Evolutionary conservation across 192 early-diverging fungal species (phyloP).

Genomic region (Nowakowskiella sp.): DNA sequence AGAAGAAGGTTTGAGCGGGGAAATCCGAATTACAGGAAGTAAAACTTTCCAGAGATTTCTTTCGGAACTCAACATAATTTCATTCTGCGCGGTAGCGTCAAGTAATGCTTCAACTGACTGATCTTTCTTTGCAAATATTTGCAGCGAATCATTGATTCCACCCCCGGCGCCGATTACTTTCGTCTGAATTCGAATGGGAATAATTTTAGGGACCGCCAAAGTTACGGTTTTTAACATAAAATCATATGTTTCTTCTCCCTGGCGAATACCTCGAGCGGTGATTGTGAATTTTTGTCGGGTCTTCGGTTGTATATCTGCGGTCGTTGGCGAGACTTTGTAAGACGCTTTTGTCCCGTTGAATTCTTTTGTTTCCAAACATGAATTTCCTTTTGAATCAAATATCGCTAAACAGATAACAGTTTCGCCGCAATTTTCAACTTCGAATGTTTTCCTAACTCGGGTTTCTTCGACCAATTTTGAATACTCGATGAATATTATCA

Average conservation of each 20-base stretch:
- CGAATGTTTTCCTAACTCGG: slow-evolving; percentile 39
- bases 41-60: slow-evolving; percentile 43
- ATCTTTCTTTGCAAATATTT: slow-evolving; percentile 36
- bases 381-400: slow-evolving; percentile 15
- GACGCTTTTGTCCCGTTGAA: slow-evolving; percentile 16
- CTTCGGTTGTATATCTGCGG: slow-evolving; percentile 29
- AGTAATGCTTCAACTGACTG: slow-evolving; percentile 34
- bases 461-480: slow-evolving; percentile 29
- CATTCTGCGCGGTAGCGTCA: slow-evolving; percentile 22
- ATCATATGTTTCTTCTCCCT: slow-evolving; percentile 29
- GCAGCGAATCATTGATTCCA: slow-evolving; percentile 26
- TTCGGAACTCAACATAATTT: slow-evolving; percentile 27
- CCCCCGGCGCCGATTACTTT: slow-evolving; percentile 25
- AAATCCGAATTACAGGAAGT: slow-evolving; percentile 33
- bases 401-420: slow-evolving; percentile 38
- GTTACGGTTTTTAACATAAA: slow-evolving; percentile 37
- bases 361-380: not conserved
- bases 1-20: slow-evolving; percentile 26
- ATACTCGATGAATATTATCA: slow-evolving; percentile 23
- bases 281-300: slow-evolving; percentile 42
- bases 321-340: slow-evolving; percentile 25
- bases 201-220: slow-evolving; percentile 27
- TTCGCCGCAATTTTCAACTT: slow-evolving; percentile 47
- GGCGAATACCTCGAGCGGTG: slow-evolving; percentile 19
- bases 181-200: slow-evolving; percentile 32